Percentiles rank a stretch among this genome's conserved stretches.
Conservation (phyloP, 129 eudicot species). For the Flaveria linearis region DNA sequence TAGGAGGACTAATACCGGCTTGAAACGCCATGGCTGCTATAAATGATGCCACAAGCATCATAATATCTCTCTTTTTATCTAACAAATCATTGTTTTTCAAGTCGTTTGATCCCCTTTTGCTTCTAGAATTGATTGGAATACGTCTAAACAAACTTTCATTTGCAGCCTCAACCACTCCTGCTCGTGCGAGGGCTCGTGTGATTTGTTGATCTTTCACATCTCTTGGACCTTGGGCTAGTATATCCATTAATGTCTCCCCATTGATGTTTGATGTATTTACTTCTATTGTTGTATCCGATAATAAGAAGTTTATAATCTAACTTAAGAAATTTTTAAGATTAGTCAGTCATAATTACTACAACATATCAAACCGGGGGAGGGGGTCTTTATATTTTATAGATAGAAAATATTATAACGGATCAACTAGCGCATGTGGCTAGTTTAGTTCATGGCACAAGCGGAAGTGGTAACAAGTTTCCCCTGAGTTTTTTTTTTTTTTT, state of each 20-base stretch:
- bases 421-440: too few relatives aligned
- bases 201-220: constrained; percentile 33
- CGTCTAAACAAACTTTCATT: neutral
- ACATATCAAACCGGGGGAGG: neutral
- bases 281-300: constrained; percentile 27
- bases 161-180: constrained; percentile 30
- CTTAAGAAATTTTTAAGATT: neutral
- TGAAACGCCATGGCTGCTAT: constrained; percentile 58
- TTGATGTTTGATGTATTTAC: constrained; percentile 31
- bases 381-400: too few relatives aligned
- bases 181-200: constrained; percentile 14
- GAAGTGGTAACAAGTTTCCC: too few relatives aligned
- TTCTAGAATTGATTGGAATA: neutral
- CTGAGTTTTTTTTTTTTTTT: too few relatives aligned
- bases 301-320: constrained; percentile 37
- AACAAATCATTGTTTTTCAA: constrained; percentile 21
- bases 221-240: constrained; percentile 28
- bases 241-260: constrained; percentile 34
- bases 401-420: too few relatives aligned
- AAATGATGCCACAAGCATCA: constrained; percentile 58
- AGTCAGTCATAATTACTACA: neutral
- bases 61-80: constrained; percentile 26
- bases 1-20: constrained; percentile 48
- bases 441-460: too few relatives aligned
- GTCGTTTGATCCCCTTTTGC: neutral